Percentiles rank a stretch among this genome's conserved stretches.
Conservation (phyloP, 2,329 filamentous ascomycete genomes). For the Phaeosphaeria sp. region DNA sequence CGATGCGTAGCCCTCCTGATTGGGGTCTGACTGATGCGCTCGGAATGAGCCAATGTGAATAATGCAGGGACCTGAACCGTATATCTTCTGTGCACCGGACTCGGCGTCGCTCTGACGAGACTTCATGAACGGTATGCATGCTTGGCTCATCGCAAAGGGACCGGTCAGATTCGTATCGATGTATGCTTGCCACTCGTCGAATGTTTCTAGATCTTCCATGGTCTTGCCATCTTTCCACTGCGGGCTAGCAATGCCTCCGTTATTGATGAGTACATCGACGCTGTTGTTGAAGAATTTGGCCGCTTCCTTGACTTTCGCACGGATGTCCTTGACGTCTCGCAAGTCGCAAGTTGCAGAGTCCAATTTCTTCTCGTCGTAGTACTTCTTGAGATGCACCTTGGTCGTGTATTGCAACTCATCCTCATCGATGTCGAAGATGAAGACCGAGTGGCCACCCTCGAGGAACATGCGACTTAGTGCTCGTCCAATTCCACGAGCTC, state of each 20-base stretch:
- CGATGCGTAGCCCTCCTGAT: conserved; percentile 59
- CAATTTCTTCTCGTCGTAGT: conserved; percentile 44
- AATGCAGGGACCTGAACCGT: conserved; percentile 52
- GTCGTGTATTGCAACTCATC: conserved; percentile 47
- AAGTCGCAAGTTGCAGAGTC: conserved; percentile 53
- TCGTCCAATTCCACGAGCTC: conserved; percentile 57
- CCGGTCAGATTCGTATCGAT: conserved; percentile 58
- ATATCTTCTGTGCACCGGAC: conserved; percentile 33
- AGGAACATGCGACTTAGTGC: conserved; percentile 55
- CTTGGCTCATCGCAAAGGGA: conserved; percentile 55
- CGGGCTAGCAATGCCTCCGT: conserved; percentile 45
- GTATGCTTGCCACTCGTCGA: conserved; percentile 55
- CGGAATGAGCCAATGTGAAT: conserved; percentile 57
- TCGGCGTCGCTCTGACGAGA: conserved; percentile 29
- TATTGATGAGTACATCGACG: conserved; percentile 50
- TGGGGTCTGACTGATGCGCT: conserved; percentile 54
- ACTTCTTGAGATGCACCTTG: conserved; percentile 48
- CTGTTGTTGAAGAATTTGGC: conserved; percentile 52
- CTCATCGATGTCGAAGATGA: conserved; percentile 54
- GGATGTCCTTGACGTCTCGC: conserved; percentile 51
- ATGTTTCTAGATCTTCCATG: conserved; percentile 53
- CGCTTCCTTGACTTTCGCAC: conserved; percentile 48
- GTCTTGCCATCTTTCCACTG: conserved; percentile 55
- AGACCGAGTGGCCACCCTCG: conserved; percentile 54
- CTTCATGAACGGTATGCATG: conserved; percentile 57